Evolutionary conservation across 2,329 filamentous ascomycete species (phyloP), one percentile per base, ranked within the genome.

Genomic region (Pseudocercospora macadamiae): DNA sequence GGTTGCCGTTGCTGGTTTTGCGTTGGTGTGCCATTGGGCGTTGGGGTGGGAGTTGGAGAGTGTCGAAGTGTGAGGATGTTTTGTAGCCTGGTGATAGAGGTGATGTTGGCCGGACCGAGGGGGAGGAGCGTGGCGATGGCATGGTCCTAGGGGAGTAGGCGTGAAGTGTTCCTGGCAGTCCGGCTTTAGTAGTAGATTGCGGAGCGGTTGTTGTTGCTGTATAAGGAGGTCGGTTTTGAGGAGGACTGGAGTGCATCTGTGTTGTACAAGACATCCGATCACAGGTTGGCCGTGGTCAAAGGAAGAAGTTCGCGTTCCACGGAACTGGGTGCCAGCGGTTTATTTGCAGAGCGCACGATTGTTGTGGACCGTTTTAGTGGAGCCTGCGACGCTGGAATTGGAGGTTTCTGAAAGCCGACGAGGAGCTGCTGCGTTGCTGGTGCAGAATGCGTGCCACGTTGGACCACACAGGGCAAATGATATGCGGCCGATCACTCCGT

Each of bases 91-190:
- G 67, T 12, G 71, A 72, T 14, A 73, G 64, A 32, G 72, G 72
- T 32, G 71, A 71, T 32, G 67, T 65, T 23, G 72, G 71, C 54
- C 71, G 60, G 62, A 73, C 64, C 18, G 69, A 67, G 19, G 71
- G 70, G 16, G 72, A 71, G 10, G 65, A 55, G 25, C 69, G 68
- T 54, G 71, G 69, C 54, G 72, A 72, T 52, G 71, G 71, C 71
- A 74, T 74, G 14, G 47, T 67, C 30, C 51, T 26, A 48, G 51
- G 14, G 34, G 57, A 51, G 25, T n/a, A n/a, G n/a, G n/a, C n/a
- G n/a, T n/a, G n/a, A n/a, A n/a, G n/a, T n/a, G n/a, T n/a, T n/a
- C n/a, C n/a, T n/a, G n/a, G n/a, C n/a, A n/a, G n/a, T n/a, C n/a
- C n/a, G n/a, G n/a, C n/a, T n/a, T n/a, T n/a, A n/a, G n/a, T n/a